Percentiles rank a stretch among this genome's conserved stretches.
phyloP scores from a whole-genome alignment of 2,329 filamentous ascomycete species.

The Alternaria postmessia region DNA sequence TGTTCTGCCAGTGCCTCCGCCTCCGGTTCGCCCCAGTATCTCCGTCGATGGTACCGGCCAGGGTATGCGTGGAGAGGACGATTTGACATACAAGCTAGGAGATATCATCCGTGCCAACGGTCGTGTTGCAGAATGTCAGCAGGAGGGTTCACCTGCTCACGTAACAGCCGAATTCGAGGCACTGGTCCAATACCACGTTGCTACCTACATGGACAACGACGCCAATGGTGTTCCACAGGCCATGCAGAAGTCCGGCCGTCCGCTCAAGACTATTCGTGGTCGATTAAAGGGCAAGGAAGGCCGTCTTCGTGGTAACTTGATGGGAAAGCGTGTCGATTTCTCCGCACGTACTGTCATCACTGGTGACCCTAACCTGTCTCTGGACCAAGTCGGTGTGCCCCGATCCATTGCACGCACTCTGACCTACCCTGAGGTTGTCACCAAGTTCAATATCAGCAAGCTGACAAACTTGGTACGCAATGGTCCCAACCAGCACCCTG shows the following conservation, averaged over 20 bases:
- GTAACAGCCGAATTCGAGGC: conserved; percentile 90
- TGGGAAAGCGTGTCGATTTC: conserved; percentile 97
- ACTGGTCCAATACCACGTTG: conserved; percentile 95
- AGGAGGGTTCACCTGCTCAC: conserved; percentile 90
- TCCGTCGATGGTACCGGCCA: conserved; percentile 94
- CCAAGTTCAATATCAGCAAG: conserved; percentile 95
- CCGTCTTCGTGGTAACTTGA: conserved; percentile 95
- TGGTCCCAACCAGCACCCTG: conserved; percentile 92
- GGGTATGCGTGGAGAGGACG: conserved; percentile 94
- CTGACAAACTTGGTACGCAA: conserved; percentile 89
- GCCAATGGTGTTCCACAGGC: conserved; percentile 95
- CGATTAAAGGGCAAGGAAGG: conserved; percentile 99
- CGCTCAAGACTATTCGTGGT: conserved; percentile 94
- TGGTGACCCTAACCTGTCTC: conserved; percentile 92
- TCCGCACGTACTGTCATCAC: conserved; percentile 99
- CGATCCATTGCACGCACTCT: conserved; percentile 90
- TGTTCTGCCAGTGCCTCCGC: conserved; percentile 92
- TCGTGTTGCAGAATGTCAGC: conserved; percentile 89
- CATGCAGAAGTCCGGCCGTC: conserved; percentile 94
- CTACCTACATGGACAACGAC: conserved; percentile 99
- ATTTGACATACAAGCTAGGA: conserved; percentile 98
- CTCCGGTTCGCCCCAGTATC: conserved; percentile 94
- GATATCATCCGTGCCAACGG: conserved; percentile 98
- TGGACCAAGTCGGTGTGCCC: conserved; percentile 97
- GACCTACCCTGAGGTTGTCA: conserved; percentile 97